A percentile compares a stretch with the other conserved stretches of the same genome.
phyloP scores from a whole-genome alignment of 495 filamentous ascomycete genomes.

The Cercophora newfieldiana region DNA sequence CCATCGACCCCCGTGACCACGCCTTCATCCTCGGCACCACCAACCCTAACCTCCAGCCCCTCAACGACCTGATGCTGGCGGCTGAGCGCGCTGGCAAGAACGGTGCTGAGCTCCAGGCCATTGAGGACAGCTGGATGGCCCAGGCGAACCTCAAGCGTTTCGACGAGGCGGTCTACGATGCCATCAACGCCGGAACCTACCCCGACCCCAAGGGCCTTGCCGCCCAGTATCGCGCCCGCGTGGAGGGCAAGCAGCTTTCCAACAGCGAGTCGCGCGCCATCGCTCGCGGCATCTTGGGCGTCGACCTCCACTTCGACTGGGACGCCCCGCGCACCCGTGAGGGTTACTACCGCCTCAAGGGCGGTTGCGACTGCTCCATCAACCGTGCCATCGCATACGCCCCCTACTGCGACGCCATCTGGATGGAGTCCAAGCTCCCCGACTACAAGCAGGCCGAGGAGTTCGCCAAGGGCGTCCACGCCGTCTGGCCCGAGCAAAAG shows the following conservation, averaged over 20 bases:
- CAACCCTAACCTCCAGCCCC: conserved; percentile 78
- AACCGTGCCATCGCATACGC: conserved; percentile 91
- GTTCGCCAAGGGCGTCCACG: conserved; percentile 92
- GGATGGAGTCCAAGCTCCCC: conserved; percentile 98
- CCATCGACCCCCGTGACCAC: conserved; percentile 93
- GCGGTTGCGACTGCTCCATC: conserved; percentile 87
- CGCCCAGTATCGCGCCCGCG: conserved; percentile 60
- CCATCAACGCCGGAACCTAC: conserved; percentile 61
- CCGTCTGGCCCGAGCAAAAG: conserved; percentile 95
- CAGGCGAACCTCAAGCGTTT: conserved; percentile 90
- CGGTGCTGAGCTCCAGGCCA: conserved; percentile 79
- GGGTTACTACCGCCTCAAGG: conserved; percentile 89
- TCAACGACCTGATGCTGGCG: conserved; percentile 86
- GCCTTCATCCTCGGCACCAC: conserved; percentile 88
- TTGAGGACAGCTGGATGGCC: conserved; percentile 84
- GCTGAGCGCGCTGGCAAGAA: conserved; percentile 82
- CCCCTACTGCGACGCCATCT: conserved; percentile 92
- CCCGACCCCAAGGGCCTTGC: conserved; percentile 68
- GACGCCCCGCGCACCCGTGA: conserved; percentile 86
- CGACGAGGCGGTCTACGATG: conserved; percentile 81
- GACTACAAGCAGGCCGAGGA: conserved; percentile 91
- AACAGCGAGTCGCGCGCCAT: conserved; percentile 80
- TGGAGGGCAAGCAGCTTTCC: conserved; percentile 71
- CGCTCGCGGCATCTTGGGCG: conserved; percentile 77
- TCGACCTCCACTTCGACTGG: conserved; percentile 91